These are phyloP conservation scores for Metrosideros polymorpha DNA, from an alignment of 441 rosid genomes.

Conservation along the genomic window DNA sequence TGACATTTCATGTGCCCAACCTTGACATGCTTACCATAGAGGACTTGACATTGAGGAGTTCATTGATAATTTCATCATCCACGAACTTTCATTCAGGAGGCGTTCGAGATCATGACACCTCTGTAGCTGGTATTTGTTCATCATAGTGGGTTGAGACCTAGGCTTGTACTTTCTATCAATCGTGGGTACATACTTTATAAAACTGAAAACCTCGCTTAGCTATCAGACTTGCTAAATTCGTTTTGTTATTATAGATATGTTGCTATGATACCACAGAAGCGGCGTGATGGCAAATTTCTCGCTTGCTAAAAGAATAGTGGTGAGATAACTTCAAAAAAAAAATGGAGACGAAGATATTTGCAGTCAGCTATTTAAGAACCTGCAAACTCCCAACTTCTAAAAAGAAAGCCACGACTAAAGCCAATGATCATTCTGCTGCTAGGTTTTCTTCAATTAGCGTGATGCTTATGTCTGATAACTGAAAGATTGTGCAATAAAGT, in stretches of 20 bases:
- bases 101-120: background rate
- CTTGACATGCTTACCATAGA: background rate
- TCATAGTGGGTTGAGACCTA: background rate
- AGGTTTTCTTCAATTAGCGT: background rate
- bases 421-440: background rate
- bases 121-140: background rate
- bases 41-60: background rate
- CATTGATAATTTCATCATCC: background rate
- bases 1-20: background rate
- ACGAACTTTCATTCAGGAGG: background rate
- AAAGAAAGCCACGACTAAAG: background rate
- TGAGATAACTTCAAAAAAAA: background rate
- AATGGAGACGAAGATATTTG: background rate
- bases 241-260: background rate
- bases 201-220: background rate
- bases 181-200: background rate
- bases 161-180: background rate
- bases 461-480: background rate
- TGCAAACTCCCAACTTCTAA: background rate
- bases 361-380: background rate
- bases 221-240: background rate
- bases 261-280: background rate
- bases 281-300: background rate
- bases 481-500: background rate
- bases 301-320: background rate